Evolutionary conservation across 208 protist genomes (phyloP).

Genomic region (Leishmania mexicana): DNA sequence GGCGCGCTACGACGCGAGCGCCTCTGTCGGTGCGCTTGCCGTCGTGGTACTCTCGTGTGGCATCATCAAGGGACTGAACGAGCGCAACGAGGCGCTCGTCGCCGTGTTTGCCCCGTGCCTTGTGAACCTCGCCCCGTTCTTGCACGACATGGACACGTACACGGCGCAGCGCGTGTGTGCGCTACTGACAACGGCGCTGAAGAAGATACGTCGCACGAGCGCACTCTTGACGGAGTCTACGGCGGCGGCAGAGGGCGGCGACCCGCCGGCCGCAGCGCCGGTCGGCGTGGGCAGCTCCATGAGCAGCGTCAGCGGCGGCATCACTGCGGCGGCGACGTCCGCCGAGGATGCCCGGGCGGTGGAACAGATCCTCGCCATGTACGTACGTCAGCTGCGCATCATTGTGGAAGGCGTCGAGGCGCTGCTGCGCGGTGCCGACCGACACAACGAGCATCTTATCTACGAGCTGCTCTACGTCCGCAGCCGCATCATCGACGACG

Average conservation of each 20-base stretch:
- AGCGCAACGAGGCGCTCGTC: conserved; percentile 70
- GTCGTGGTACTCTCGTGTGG: conserved; percentile 50
- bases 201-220: conserved; percentile 47
- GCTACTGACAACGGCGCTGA: conserved; percentile 49
- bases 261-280: neutral
- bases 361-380: conserved; percentile 47
- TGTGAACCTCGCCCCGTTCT: conserved; percentile 64
- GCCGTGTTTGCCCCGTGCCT: conserved; percentile 67
- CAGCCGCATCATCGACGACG: conserved; percentile 36
- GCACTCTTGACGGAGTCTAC: conserved; percentile 10
- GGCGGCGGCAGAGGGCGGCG: neutral
- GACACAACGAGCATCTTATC: conserved; percentile 67
- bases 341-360: conserved; percentile 22
- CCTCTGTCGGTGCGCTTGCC: conserved; percentile 40
- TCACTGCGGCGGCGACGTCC: neutral
- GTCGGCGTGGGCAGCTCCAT: neutral
- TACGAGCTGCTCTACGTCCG: conserved; percentile 81
- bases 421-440: conserved; percentile 51
- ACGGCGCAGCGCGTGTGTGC: conserved; percentile 60
- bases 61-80: conserved; percentile 59
- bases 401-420: conserved; percentile 64
- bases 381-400: conserved; percentile 52
- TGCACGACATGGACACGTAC: conserved; percentile 74
- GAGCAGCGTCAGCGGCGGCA: neutral
- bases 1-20: conserved; percentile 24